Evolutionary conservation across 2,329 filamentous ascomycete genomes (phyloP).

Genomic region (Pleurostoma richardsiae): DNA sequence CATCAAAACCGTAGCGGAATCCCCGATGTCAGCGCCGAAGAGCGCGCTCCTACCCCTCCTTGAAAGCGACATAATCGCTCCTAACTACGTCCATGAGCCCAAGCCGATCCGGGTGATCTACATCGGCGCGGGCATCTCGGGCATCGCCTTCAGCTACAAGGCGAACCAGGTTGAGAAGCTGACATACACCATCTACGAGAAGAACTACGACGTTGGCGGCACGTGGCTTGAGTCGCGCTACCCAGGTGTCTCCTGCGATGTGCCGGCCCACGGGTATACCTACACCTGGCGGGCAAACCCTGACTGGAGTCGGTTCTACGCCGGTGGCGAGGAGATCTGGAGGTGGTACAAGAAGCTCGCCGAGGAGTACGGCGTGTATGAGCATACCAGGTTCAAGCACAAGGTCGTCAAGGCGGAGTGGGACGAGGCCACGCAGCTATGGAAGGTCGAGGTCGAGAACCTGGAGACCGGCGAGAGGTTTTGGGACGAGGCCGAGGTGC

Average conservation of each 20-base stretch:
- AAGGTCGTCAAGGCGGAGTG: constrained; percentile 1
- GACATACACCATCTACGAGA: constrained; percentile 8
- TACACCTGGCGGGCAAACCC: constrained; percentile 44
- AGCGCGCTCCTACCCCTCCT: constrained; percentile 4
- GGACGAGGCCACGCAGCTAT: neutral
- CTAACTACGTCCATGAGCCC: constrained; percentile 6
- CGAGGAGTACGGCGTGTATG: constrained; percentile 6
- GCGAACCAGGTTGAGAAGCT: constrained; percentile 9
- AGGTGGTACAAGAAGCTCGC: constrained; percentile 5
- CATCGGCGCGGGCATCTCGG: constrained; percentile 12
- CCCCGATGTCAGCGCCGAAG: constrained; percentile 1
- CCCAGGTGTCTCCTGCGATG: constrained; percentile 6
- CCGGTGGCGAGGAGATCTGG: constrained; percentile 44
- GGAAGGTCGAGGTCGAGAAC: constrained; percentile 4
- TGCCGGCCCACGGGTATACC: constrained; percentile 41
- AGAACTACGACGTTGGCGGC: constrained; percentile 17
- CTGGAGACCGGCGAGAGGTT: neutral
- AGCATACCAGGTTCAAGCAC: constrained; percentile 6
- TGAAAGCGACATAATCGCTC: constrained; percentile 2
- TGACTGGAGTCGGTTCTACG: constrained; percentile 49
- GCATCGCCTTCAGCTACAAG: constrained; percentile 8
- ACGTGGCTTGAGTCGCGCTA: constrained; percentile 11
- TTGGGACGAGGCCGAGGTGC: constrained; percentile 2
- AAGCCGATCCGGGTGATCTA: constrained; percentile 12
- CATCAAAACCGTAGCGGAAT: neutral